Conservation (phyloP, 441 rosid species). For the Populus hybrid region DNA sequence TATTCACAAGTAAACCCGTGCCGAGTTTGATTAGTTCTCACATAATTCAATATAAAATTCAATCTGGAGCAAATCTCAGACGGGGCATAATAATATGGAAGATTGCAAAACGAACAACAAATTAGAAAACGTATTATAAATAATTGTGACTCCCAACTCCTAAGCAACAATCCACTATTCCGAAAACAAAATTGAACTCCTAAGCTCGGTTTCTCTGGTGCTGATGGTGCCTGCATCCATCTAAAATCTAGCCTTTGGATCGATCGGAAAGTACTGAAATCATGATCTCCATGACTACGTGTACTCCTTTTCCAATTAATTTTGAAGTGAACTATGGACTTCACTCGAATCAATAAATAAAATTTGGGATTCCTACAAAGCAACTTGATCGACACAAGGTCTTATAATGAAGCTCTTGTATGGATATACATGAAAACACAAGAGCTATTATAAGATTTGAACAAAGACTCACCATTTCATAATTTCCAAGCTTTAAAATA, state of each 20-base stretch:
- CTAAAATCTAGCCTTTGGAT: background rate
- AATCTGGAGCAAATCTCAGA: too few relatives aligned
- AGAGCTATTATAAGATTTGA: background rate
- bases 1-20: too few relatives aligned
- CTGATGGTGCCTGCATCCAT: background rate
- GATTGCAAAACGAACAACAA: too few relatives aligned
- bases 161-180: background rate
- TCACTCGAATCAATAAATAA: background rate
- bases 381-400: constrained; percentile 10
- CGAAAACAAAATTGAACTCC: too few relatives aligned
- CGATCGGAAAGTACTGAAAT: background rate
- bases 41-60: too few relatives aligned
- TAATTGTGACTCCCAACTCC: too few relatives aligned
- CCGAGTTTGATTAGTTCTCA: too few relatives aligned
- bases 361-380: background rate
- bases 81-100: too few relatives aligned
- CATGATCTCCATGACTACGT: too few relatives aligned
- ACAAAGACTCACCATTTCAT: background rate
- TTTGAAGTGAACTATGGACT: background rate
- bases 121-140: too few relatives aligned
- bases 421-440: background rate
- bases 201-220: background rate
- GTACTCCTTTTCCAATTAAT: too few relatives aligned
- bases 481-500: background rate
- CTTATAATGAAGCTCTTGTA: constrained; percentile 2